phyloP scores from a whole-genome alignment of 148 eudicot species.

The Chenopodium suecicum region DNA sequence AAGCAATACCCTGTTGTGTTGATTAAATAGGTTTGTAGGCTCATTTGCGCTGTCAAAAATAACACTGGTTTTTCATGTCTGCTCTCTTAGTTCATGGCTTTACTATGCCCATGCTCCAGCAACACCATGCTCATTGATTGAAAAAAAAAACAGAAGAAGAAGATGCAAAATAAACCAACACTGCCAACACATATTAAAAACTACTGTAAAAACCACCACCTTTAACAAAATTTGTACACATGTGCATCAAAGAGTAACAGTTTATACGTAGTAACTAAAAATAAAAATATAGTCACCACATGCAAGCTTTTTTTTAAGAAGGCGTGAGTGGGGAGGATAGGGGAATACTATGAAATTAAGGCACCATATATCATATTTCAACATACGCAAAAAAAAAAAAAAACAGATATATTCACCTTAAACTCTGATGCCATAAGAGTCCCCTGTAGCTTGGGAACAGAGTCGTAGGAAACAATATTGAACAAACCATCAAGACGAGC shows the following conservation, averaged over 20 bases:
- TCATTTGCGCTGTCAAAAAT: neutral
- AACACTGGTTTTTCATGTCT: neutral
- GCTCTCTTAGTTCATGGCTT: neutral
- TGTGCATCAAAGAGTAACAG: neutral
- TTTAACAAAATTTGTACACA: neutral
- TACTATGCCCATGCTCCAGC: neutral
- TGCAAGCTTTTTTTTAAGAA: neutral
- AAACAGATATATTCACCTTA: constrained; percentile 45
- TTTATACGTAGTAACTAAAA: neutral
- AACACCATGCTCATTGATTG: neutral
- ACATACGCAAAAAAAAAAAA: neutral
- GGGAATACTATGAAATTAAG: neutral
- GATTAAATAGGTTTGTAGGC: no score
- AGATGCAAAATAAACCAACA: neutral
- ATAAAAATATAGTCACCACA: neutral
- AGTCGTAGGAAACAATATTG: constrained; percentile 87
- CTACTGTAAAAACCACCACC: neutral
- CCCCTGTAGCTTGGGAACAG: constrained; percentile 75
- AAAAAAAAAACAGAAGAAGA: neutral
- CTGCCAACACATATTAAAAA: no score
- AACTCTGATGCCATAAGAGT: constrained; percentile 59
- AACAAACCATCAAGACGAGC: constrained; percentile 81
- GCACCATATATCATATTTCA: neutral
- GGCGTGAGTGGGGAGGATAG: neutral
- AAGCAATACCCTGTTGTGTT: neutral